A percentile compares a stretch with the other conserved stretches of the same genome.
phyloP scores from a whole-genome alignment of 495 filamentous ascomycete species.

The Chaetomium fimeti region DNA sequence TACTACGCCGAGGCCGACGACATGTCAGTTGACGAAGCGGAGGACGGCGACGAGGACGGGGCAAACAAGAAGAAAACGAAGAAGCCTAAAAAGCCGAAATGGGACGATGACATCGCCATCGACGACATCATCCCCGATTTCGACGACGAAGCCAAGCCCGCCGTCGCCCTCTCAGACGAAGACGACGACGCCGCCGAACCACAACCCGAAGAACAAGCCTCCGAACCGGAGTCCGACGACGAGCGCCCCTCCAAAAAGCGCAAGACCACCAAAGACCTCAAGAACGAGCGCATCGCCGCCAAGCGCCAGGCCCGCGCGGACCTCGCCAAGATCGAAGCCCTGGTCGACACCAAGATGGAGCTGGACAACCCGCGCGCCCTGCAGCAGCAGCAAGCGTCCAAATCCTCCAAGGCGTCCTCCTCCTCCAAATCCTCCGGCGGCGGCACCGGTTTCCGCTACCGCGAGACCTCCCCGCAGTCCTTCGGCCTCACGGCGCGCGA shows the following conservation, averaged over 20 bases:
- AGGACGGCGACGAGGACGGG: slow-evolving; percentile 32
- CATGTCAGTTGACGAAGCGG: slow-evolving; percentile 45
- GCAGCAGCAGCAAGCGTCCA: slow-evolving; percentile 15
- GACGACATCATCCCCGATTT: slow-evolving; percentile 88
- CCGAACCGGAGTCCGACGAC: slow-evolving; percentile 28
- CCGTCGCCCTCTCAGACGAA: slow-evolving; percentile 54
- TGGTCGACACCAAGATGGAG: slow-evolving; percentile 81
- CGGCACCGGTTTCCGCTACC: slow-evolving; percentile 70
- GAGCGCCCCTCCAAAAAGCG: slow-evolving; percentile 51
- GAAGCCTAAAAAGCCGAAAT: slow-evolving; percentile 83
- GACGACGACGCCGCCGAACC: slow-evolving; percentile 30
- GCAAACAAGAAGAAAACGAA: slow-evolving; percentile 46
- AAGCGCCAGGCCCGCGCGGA: slow-evolving; percentile 75
- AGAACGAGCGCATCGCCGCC: slow-evolving; percentile 64
- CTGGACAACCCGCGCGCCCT: slow-evolving; percentile 62
- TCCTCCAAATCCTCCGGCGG: slow-evolving; percentile 3
- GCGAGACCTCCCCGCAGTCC: slow-evolving; percentile 84
- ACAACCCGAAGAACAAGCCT: slow-evolving; percentile 30
- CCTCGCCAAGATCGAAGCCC: slow-evolving; percentile 74
- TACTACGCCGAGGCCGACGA: slow-evolving; percentile 74
- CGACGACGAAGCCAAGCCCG: slow-evolving; percentile 57
- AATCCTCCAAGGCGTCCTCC: slow-evolving; percentile 20
- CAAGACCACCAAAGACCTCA: slow-evolving; percentile 62
- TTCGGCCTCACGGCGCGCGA: slow-evolving; percentile 88
- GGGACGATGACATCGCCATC: slow-evolving; percentile 97